Percentiles rank a stretch among this genome's conserved stretches.
These are phyloP conservation scores for Tetragonia tetragonoides DNA, from an alignment of 148 eudicot genomes.

Conservation along the genomic window DNA sequence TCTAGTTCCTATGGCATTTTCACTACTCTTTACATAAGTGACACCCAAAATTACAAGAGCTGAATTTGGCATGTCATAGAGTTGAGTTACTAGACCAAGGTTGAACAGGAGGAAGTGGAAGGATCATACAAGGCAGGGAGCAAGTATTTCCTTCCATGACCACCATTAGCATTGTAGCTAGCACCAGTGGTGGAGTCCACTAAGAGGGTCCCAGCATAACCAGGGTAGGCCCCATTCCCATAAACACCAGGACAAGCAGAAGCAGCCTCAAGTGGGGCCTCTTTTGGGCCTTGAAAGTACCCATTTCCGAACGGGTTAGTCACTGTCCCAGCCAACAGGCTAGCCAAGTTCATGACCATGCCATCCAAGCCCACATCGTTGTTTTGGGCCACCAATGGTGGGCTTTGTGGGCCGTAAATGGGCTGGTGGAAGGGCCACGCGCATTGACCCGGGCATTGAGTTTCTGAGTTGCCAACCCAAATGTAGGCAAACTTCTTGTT, in stretches of 20 bases:
- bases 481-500: conserved; percentile 35
- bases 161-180: conserved; percentile 58
- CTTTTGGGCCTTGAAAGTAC: conserved; percentile 49
- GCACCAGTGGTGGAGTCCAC: conserved; percentile 42
- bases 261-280: conserved; percentile 51
- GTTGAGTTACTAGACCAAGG: conserved; percentile 28
- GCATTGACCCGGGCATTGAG: conserved; percentile 44
- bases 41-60: no score
- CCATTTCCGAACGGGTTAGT: conserved; percentile 63
- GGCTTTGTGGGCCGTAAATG: conserved; percentile 59
- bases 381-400: conserved; percentile 51
- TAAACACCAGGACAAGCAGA: conserved; percentile 55
- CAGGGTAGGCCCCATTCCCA: conserved; percentile 57
- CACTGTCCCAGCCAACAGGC: conserved; percentile 43
- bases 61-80: no score
- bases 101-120: conserved; percentile 39
- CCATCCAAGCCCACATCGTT: conserved; percentile 56
- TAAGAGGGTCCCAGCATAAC: conserved; percentile 51
- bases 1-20: background rate
- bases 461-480: conserved; percentile 59
- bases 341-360: conserved; percentile 49
- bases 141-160: conserved; percentile 49
- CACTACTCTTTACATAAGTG: background rate
- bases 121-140: conserved; percentile 59
- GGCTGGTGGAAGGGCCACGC: conserved; percentile 44